A percentile compares a stretch with the other conserved stretches of the same genome.
Evolutionary conservation across 768 basidiomycete species (phyloP).

Genomic region (Leccinum boreale): DNA sequence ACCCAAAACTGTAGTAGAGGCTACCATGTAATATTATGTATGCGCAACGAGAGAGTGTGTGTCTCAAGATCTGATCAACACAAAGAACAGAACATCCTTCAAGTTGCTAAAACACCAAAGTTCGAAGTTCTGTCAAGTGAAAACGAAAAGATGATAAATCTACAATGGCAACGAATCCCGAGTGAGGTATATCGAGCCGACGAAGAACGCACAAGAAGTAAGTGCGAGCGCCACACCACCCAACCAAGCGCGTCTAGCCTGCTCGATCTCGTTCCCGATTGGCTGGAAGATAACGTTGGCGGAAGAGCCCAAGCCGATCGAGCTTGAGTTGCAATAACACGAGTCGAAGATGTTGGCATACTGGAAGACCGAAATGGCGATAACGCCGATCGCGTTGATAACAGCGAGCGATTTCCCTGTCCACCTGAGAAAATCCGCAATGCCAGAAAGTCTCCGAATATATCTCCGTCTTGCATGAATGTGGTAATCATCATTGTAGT

Average conservation of each 20-base stretch:
- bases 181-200: too few species aligned
- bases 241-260: slow-evolving; percentile 13
- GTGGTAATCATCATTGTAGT: background rate
- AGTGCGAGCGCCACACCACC: too few species aligned
- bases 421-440: slow-evolving; percentile 24
- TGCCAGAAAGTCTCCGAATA: background rate
- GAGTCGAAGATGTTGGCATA: slow-evolving; percentile 22
- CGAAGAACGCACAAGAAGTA: too few species aligned
- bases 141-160: too few species aligned
- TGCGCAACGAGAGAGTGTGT: too few species aligned
- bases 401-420: slow-evolving; percentile 25
- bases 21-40: too few species aligned
- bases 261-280: slow-evolving; percentile 19
- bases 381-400: slow-evolving; percentile 23
- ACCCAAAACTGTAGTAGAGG: too few species aligned
- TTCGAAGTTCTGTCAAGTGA: too few species aligned
- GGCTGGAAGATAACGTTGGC: slow-evolving; percentile 31
- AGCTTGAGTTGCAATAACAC: slow-evolving; percentile 32
- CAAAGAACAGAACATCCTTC: too few species aligned
- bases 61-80: too few species aligned
- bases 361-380: slow-evolving; percentile 29
- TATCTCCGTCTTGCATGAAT: background rate
- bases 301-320: slow-evolving; percentile 8
- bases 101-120: too few species aligned
- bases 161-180: too few species aligned